Evolutionary conservation across 139 green algal genomes (phyloP).

Genomic region (Coelastrella sp.): DNA sequence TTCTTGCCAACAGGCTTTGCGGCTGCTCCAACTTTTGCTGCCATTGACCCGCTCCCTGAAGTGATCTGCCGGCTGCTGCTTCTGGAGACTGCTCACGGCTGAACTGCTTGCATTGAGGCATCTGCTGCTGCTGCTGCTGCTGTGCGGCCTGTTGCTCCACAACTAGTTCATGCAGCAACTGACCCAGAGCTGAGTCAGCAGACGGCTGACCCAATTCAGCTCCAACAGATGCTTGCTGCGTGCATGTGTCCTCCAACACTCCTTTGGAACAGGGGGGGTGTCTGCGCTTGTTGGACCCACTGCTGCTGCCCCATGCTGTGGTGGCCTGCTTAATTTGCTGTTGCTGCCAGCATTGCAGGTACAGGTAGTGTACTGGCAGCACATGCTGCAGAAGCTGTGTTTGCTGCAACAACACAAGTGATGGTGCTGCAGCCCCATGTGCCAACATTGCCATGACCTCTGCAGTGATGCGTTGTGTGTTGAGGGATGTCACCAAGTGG

Average conservation of each 20-base stretch:
- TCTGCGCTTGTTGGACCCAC: not conserved
- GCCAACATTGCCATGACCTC: conserved; percentile 24
- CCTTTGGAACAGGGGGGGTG: not conserved
- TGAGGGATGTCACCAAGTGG: not conserved
- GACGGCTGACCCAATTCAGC: not conserved
- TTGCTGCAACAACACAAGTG: conserved; percentile 19
- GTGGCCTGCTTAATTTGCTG: not conserved
- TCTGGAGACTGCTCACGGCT: not conserved
- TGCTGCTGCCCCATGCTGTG: not conserved
- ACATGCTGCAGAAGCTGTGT: conserved; percentile 21
- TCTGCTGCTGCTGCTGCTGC: conserved; percentile 6
- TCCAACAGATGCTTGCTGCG: not conserved
- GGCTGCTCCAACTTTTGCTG: conserved; percentile 13
- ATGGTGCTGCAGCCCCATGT: conserved; percentile 23
- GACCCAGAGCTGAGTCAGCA: conserved; percentile 17
- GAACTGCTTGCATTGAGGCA: not conserved
- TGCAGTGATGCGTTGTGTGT: conserved; percentile 4
- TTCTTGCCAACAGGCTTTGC: not conserved
- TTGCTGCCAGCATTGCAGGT: conserved; percentile 16
- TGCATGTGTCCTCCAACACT: not conserved
- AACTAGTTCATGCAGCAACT: not conserved
- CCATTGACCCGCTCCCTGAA: not conserved
- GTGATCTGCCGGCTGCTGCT: not conserved
- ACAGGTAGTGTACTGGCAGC: conserved; percentile 18
- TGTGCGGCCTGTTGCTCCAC: not conserved